Conservation (phyloP, 805 yeast species). For the Candida patagonica region DNA sequence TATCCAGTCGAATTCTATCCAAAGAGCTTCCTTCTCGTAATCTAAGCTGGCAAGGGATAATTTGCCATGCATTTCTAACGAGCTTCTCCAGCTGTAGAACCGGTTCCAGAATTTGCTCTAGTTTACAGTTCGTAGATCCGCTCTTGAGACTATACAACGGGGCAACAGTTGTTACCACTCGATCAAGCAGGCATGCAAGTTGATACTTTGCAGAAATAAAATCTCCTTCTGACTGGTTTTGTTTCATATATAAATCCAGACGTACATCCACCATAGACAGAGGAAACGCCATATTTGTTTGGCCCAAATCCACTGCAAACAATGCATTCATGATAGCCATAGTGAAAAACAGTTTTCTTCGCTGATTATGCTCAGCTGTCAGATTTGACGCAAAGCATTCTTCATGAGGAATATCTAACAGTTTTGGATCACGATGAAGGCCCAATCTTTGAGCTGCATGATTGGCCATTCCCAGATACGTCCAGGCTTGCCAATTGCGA, state of each 20-base stretch:
- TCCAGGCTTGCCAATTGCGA: constrained; percentile 10
- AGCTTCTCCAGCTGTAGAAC: constrained; percentile 3
- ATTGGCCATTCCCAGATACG: constrained; percentile 10
- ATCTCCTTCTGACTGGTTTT: constrained; percentile 5
- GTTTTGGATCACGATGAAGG: constrained; percentile 8
- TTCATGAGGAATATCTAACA: constrained; percentile 5
- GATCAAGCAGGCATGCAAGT: constrained; percentile 3
- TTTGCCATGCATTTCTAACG: constrained; percentile 2
- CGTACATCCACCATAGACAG: constrained; percentile 1
- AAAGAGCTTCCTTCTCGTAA: constrained; percentile 5
- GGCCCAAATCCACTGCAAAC: constrained; percentile 10
- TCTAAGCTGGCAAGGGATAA: constrained; percentile 1
- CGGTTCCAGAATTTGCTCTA: neutral
- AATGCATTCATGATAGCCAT: constrained; percentile 6
- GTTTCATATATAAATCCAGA: constrained; percentile 1
- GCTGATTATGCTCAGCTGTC: constrained; percentile 1
- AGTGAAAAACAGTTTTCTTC: constrained; percentile 5
- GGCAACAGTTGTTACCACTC: constrained; percentile 2
- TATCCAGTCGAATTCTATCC: constrained; percentile 5
- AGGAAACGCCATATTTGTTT: constrained; percentile 6
- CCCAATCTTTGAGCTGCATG: constrained; percentile 11
- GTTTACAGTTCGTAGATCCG: neutral
- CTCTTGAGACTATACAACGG: constrained; percentile 4
- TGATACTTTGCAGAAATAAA: constrained; percentile 5
- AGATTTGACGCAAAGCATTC: neutral